Evolutionary conservation across 352 stramenopile genomes (phyloP).

Genomic region (Blastocystis sp.): DNA sequence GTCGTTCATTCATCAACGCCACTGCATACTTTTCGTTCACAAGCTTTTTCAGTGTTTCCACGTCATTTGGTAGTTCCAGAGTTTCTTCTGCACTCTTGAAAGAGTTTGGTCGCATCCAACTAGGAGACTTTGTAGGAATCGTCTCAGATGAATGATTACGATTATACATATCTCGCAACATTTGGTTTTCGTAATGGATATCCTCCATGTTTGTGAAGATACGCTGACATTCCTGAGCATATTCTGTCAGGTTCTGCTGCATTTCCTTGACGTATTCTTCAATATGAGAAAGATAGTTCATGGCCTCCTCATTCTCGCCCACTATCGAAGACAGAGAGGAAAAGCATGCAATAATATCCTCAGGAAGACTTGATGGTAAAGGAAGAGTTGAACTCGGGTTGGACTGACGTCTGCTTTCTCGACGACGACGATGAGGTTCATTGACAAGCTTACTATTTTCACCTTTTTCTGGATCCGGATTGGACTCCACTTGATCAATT

Average conservation of each 20-base stretch:
- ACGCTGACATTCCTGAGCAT: background rate
- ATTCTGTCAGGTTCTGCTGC: background rate
- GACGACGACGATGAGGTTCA: too few relatives aligned
- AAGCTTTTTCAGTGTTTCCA: conserved; percentile 46
- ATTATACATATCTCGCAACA: conserved; percentile 27
- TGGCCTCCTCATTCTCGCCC: background rate
- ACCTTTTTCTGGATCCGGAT: too few relatives aligned
- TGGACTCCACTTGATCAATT: too few relatives aligned
- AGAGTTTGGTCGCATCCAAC: background rate
- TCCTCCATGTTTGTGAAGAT: background rate
- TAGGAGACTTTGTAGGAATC: background rate
- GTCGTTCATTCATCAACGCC: conserved; percentile 44
- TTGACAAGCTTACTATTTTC: too few relatives aligned
- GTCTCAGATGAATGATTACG: background rate
- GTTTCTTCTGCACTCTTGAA: background rate
- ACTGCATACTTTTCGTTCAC: conserved; percentile 45
- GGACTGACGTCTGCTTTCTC: too few relatives aligned
- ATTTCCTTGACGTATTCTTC: background rate
- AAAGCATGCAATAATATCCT: background rate
- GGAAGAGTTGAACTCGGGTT: too few relatives aligned
- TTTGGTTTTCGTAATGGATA: conserved; percentile 56
- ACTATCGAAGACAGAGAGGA: background rate
- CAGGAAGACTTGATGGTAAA: background rate
- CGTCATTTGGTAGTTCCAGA: background rate
- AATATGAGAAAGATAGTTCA: background rate